Evolutionary conservation across 1,139 yeast species (phyloP), one percentile per base, ranked within the genome.

Genomic region (Hansenula anomala): DNA sequence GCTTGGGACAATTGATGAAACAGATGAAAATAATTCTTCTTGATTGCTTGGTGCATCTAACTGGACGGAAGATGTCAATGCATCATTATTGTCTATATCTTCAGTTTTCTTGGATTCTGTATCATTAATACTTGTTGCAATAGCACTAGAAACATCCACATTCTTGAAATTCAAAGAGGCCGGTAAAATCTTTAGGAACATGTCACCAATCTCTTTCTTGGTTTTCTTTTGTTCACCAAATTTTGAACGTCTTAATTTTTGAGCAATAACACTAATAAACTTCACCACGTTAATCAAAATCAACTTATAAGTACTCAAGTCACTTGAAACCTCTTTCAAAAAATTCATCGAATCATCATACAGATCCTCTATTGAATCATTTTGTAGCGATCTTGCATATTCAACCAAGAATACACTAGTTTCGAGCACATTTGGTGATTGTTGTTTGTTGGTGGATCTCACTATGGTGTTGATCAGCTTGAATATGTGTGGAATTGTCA

Each of bases 301-400:
- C 2, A 60, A 60, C 39, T 70, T 71, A 56, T 76, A 86, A 3
- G 64, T 55, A n/a, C 62, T 48, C 15, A 71, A 59, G 50, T 78
- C 76, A 13, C 71, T 60, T 30, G 69, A 51, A 0, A 79, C 72
- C 20, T 80, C 88, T 45, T 71, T 78, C 47, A 85, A 66, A 51
- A 86, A 88, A 7, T 59, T 61, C 33, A 76, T 62, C 18, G 80
- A 66, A 20, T 72, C 73, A 16, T 58, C 59, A 81, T 90, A 88
- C 20, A 87, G 70, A 43, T 89, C 96, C 41, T 81, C 86, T 27
- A 88, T 65, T 0, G 87, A 78, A 49, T 88, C 95, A 45, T 71
- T 73, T 45, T 86, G 95, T 32, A 90, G 64, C 0, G 88, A 74
- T 8, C 65, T 64, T 17, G 81, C 63, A 55, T 89, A 89, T 0